These are phyloP conservation scores for Pseudozyma tsukubaensis DNA, from an alignment of 1,284 basidiomycete species.

Conservation along the genomic window DNA sequence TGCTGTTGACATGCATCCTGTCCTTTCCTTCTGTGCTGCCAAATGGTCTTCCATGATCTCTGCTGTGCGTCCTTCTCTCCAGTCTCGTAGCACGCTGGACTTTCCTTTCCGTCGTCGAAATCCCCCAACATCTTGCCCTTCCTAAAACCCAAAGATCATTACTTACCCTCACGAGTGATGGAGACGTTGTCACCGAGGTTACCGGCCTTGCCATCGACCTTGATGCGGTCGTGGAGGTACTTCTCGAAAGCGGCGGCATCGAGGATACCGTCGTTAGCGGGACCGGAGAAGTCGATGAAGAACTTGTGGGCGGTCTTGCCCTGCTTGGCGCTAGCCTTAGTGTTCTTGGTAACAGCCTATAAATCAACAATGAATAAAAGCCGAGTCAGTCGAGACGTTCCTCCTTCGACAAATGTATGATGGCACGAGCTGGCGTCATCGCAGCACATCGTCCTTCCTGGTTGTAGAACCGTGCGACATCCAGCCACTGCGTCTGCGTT, in stretches of 20 bases:
- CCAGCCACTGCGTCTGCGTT: no score
- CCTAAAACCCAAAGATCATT: slow-evolving; percentile 1
- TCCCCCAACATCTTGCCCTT: not conserved
- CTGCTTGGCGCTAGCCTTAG: slow-evolving; percentile 64
- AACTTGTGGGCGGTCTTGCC: slow-evolving; percentile 88
- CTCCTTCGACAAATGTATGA: not conserved
- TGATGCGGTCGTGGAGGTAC: slow-evolving; percentile 92
- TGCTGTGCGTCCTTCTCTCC: not conserved
- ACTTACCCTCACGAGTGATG: slow-evolving; percentile 69
- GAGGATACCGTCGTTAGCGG: slow-evolving; percentile 88
- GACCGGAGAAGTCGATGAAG: slow-evolving; percentile 92
- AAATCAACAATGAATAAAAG: not conserved
- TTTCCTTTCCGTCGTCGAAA: not conserved
- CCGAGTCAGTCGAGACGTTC: slow-evolving; percentile 1
- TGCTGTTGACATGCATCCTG: no score
- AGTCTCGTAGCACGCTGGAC: not conserved
- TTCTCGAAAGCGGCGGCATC: slow-evolving; percentile 91
- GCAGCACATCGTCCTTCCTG: not conserved
- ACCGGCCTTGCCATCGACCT: slow-evolving; percentile 77
- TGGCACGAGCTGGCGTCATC: not conserved
- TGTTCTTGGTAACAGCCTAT: slow-evolving; percentile 59
- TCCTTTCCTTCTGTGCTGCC: not conserved
- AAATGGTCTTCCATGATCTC: not conserved
- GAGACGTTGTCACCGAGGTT: slow-evolving; percentile 72
- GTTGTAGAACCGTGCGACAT: no score